A percentile compares a stretch with the other conserved stretches of the same genome.
Conservation (phyloP, 176 grass and related monocot species). For the Bromus sterilis region DNA sequence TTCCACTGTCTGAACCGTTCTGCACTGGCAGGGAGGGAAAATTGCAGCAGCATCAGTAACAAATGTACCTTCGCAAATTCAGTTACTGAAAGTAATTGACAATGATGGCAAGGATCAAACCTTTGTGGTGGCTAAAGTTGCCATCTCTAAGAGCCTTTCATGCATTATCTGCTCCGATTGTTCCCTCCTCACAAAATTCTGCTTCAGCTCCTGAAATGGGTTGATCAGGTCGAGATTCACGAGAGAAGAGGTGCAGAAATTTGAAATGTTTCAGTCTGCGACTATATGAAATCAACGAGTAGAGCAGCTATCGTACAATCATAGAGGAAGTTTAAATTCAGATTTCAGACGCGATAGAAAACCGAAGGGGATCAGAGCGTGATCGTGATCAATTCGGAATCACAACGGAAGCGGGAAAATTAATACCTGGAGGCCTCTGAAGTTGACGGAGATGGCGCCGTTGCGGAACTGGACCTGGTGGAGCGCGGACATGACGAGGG, state of each 20-base stretch:
- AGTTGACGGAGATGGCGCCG: slow-evolving; percentile 24
- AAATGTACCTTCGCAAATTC: neutral
- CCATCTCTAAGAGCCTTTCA: slow-evolving; percentile 53
- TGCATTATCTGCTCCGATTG: slow-evolving; percentile 65
- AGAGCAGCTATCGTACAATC: neutral
- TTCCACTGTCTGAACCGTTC: slow-evolving; percentile 38
- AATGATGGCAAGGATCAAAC: neutral
- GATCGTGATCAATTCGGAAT: neutral
- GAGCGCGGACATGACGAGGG: slow-evolving; percentile 65
- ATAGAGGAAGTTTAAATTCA: neutral
- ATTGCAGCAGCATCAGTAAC: slow-evolving; percentile 5
- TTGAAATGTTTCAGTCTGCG: neutral
- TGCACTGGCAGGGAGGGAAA: slow-evolving; percentile 28
- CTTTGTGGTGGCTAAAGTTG: slow-evolving; percentile 44
- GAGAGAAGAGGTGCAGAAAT: neutral
- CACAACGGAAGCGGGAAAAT: neutral
- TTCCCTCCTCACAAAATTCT: slow-evolving; percentile 25
- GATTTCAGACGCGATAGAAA: neutral
- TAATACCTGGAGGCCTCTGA: slow-evolving; percentile 48
- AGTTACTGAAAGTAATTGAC: neutral
- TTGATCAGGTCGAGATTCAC: neutral
- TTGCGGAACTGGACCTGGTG: slow-evolving; percentile 56
- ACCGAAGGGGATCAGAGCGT: neutral
- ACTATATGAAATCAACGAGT: neutral
- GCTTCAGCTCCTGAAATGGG: slow-evolving; percentile 30